Base-by-base conservation (phyloP, 768 basidiomycete species). In the Lyophyllum decastes region DNA sequence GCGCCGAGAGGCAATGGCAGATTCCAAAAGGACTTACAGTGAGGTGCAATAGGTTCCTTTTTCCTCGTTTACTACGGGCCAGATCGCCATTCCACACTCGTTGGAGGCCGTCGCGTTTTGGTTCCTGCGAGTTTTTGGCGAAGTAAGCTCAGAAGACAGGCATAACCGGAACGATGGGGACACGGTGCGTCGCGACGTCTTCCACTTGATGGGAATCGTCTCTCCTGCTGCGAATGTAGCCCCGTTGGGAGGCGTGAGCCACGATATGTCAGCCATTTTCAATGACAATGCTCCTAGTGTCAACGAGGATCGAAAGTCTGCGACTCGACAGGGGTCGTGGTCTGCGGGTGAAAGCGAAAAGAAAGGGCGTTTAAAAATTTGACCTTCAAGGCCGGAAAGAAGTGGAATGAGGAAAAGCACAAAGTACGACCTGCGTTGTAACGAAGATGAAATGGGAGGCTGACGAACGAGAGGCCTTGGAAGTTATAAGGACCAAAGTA, bases 101-200 rank as follows among this genome's bases (percentile, higher is more conserved):
- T 41, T 30, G 6, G 45, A 26, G 19, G 44, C 52, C 35, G 49
- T 53, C 22, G n/a, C 49, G 19, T 33, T 30, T 26, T 52, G 57
- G 34, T 41, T 45, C 11, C 41, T 35, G 49, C 59, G 48, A 38
- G 48, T 24, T 41, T 22, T 54, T 44, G 41, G 34, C 16, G 47
- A 22, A 33, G 53, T 48, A 10, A 52, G 30, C 24, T 25, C 44
- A 10, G 49, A 54, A 2, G 58, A 58, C 6, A 44, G 49, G 48
- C 66, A 70, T n/a, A 70, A 49, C 35, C 46, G 61, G 44, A 68
- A 64, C 9, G 61, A 63, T 11, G 63, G 60, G 22, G 56, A 57
- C 24, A 61, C 61, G 12, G 51, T 33, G 9, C 60, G 51, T 16
- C 43, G 22, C 1, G 57, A 49, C 2, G 63, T 44, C 41, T 55